Conservation (phyloP, 148 eudicot species). For the Simmondsia chinensis region DNA sequence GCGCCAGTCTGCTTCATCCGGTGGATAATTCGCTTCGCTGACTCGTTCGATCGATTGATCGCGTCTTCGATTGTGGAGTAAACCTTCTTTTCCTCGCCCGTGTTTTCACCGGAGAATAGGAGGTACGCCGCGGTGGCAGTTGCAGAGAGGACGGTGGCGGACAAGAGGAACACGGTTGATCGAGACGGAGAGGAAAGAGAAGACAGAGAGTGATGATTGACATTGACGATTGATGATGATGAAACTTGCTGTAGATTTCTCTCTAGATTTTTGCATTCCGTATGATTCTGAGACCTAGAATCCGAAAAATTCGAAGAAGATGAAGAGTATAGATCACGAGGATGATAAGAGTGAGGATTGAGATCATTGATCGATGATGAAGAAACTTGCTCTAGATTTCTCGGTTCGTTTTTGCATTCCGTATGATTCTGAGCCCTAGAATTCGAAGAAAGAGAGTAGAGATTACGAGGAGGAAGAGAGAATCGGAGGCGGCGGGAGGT, state of each 20-base stretch:
- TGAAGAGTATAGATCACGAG: slow-evolving; percentile 5
- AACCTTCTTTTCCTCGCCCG: slow-evolving; percentile 7
- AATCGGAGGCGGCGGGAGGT: slow-evolving; percentile 12
- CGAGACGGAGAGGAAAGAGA: slow-evolving; percentile 9
- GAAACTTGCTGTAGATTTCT: neutral
- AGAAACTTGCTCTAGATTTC: too few relatives aligned
- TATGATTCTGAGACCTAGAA: slow-evolving; percentile 8
- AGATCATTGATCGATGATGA: too few relatives aligned
- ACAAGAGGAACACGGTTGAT: slow-evolving; percentile 7
- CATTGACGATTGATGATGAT: neutral
- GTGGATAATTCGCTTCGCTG: slow-evolving; percentile 20
- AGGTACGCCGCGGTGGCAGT: slow-evolving; percentile 21
- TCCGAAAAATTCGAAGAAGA: slow-evolving; percentile 7
- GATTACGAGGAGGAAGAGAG: too few relatives aligned
- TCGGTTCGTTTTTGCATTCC: too few relatives aligned
- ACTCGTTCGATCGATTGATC: slow-evolving; percentile 33
- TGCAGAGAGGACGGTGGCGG: slow-evolving; percentile 24
- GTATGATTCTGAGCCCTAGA: too few relatives aligned
- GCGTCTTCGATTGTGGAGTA: slow-evolving; percentile 22
- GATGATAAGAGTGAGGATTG: too few relatives aligned
- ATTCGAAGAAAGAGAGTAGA: too few relatives aligned
- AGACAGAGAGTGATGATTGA: neutral
- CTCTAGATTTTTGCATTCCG: neutral
- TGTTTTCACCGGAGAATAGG: slow-evolving; percentile 3
- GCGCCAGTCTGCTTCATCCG: slow-evolving; percentile 64